phyloP scores from a whole-genome alignment of 164 flowering plant genomes.

The grape (Vitis vinifera) region DNA sequence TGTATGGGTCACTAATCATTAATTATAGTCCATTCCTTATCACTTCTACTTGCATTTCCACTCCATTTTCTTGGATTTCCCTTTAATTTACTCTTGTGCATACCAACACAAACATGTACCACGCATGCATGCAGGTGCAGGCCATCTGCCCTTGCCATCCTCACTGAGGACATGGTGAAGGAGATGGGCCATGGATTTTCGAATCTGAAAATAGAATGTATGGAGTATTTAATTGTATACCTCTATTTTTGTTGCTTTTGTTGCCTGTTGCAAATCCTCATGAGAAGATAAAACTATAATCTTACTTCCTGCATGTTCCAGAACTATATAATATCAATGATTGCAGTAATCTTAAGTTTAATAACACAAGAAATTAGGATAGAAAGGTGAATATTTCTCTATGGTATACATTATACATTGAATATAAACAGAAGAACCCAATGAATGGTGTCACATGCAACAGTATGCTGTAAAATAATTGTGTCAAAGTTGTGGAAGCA shows the following conservation, averaged over 20 bases:
- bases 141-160: conserved; percentile 21
- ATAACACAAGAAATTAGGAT: not conserved
- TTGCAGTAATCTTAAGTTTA: not conserved
- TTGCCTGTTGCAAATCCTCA: conserved; percentile 21
- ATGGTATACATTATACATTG: not conserved
- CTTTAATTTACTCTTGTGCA: not conserved
- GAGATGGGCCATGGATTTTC: conserved; percentile 24
- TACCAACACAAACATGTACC: not conserved
- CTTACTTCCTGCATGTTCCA: conserved; percentile 31
- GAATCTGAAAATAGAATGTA: conserved; percentile 5
- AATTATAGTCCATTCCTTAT: not conserved
- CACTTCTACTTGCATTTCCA: not conserved
- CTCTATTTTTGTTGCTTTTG: conserved; percentile 23
- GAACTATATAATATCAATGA: conserved; percentile 7
- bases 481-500: too few species aligned
- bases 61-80: not conserved
- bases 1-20: too few species aligned
- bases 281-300: conserved; percentile 18
- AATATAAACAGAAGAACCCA: too few species aligned
- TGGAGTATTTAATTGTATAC: conserved; percentile 21
- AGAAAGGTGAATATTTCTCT: conserved; percentile 3
- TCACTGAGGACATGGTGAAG: conserved; percentile 19
- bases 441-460: too few species aligned
- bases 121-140: conserved; percentile 15
- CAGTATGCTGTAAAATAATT: too few species aligned